These are phyloP conservation scores for Henckelia pumila DNA, from an alignment of 257 asterid genomes.

Conservation along the genomic window DNA sequence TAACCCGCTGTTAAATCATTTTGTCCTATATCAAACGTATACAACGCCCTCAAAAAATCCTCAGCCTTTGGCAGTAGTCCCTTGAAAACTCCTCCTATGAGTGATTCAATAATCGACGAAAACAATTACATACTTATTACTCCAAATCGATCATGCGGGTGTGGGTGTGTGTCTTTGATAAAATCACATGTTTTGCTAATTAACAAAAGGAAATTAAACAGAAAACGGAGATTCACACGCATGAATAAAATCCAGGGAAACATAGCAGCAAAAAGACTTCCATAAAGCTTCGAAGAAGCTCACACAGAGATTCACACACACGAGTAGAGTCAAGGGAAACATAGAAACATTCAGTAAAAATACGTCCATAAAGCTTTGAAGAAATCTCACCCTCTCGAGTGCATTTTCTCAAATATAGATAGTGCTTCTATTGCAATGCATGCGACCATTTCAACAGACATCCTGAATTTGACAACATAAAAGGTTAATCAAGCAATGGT, in stretches of 20 bases:
- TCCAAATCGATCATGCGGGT: neutral
- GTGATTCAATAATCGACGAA: neutral
- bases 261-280: too few relatives aligned
- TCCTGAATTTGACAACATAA: constrained; percentile 40
- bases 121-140: too few relatives aligned
- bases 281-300: too few relatives aligned
- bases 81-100: constrained; percentile 48
- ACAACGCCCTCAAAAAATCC: constrained; percentile 52
- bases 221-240: too few relatives aligned
- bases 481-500: constrained; percentile 14
- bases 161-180: too few relatives aligned
- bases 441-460: constrained; percentile 91
- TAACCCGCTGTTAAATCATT: constrained; percentile 76
- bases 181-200: too few relatives aligned
- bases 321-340: neutral
- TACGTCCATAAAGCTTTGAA: constrained; percentile 6
- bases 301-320: too few relatives aligned
- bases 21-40: constrained; percentile 89
- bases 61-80: constrained; percentile 47
- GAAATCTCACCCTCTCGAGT: constrained; percentile 69
- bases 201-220: too few relatives aligned
- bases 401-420: constrained; percentile 83
- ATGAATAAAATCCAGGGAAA: too few relatives aligned
- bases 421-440: constrained; percentile 91
- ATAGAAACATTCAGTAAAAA: constrained; percentile 7